Conservation (phyloP, 192 early-diverging fungal species). For the Pilaira anomala region DNA sequence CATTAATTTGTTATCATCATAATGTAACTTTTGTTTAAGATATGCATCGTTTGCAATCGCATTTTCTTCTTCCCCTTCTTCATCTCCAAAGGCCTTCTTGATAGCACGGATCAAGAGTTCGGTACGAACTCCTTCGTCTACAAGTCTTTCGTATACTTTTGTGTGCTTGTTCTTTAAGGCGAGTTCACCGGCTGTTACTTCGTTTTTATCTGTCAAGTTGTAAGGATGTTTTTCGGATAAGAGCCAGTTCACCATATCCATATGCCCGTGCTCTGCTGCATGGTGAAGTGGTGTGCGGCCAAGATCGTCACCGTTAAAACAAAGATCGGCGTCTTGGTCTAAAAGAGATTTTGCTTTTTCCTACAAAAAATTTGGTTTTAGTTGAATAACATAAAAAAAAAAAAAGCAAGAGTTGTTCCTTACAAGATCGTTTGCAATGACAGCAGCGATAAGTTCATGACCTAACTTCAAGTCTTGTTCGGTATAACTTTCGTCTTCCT, state of each 20-base stretch:
- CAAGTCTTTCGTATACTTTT: conserved; percentile 73
- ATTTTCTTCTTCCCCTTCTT: conserved; percentile 40
- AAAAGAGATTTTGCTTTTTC: conserved; percentile 45
- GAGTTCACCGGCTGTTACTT: conserved; percentile 81
- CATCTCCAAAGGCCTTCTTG: conserved; percentile 35
- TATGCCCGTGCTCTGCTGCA: conserved; percentile 64
- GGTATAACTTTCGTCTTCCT: conserved; percentile 24
- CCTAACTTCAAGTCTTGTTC: conserved; percentile 32
- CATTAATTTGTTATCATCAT: conserved; percentile 74
- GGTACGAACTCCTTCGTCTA: conserved; percentile 79
- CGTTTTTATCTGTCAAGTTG: conserved; percentile 75
- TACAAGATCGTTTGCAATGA: conserved; percentile 29
- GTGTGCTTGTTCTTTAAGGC: conserved; percentile 66
- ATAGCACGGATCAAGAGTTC: conserved; percentile 73
- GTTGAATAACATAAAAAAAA: background rate
- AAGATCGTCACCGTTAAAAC: conserved; percentile 48
- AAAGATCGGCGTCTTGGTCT: conserved; percentile 51
- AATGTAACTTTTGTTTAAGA: conserved; percentile 73
- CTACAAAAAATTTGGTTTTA: conserved; percentile 2
- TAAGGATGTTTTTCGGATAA: conserved; percentile 73
- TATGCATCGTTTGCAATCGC: conserved; percentile 72
- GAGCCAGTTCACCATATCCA: conserved; percentile 57
- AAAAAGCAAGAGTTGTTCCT: background rate
- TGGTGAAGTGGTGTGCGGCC: conserved; percentile 67
- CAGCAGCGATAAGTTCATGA: conserved; percentile 22